phyloP scores from a whole-genome alignment of 2,329 filamentous ascomycete species.

The Talaromyces sp. region DNA sequence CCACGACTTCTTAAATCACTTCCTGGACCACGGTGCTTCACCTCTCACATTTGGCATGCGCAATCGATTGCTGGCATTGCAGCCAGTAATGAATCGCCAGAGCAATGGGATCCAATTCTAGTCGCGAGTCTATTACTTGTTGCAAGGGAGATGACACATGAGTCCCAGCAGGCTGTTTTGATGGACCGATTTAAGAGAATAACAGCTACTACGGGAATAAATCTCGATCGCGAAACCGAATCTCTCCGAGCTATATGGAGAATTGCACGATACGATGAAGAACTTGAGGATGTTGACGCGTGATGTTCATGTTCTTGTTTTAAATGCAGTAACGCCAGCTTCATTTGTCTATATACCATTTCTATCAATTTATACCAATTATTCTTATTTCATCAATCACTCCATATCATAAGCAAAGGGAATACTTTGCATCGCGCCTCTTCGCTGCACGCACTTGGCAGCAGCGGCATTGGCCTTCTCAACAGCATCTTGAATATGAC shows the following conservation, averaged over 20 bases:
- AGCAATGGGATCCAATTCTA: slow-evolving; percentile 30
- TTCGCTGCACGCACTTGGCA: slow-evolving; percentile 20
- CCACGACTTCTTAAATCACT: slow-evolving; percentile 28
- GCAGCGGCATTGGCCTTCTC: slow-evolving; percentile 21
- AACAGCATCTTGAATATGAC: slow-evolving; percentile 18
- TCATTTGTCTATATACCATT: background rate
- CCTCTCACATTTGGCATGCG: slow-evolving; percentile 31
- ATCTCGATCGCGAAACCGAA: slow-evolving; percentile 20
- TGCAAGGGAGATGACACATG: slow-evolving; percentile 28
- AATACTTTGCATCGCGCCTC: slow-evolving; percentile 25
- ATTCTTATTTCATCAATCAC: background rate
- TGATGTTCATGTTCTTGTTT: slow-evolving; percentile 8
- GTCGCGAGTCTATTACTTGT: slow-evolving; percentile 23
- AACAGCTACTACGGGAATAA: slow-evolving; percentile 24
- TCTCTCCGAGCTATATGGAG: slow-evolving; percentile 21
- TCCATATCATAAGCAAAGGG: slow-evolving; percentile 26
- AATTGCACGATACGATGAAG: slow-evolving; percentile 25
- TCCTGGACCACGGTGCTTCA: slow-evolving; percentile 24
- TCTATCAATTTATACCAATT: background rate
- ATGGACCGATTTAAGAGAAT: slow-evolving; percentile 19
- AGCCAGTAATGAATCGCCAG: slow-evolving; percentile 27
- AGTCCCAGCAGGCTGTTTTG: slow-evolving; percentile 25
- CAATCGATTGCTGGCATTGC: slow-evolving; percentile 29
- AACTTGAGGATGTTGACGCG: slow-evolving; percentile 15
- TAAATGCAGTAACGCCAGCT: slow-evolving; percentile 6